Conservation (phyloP, 2,329 filamentous ascomycete species). For the Fusarium tricinctum region DNA sequence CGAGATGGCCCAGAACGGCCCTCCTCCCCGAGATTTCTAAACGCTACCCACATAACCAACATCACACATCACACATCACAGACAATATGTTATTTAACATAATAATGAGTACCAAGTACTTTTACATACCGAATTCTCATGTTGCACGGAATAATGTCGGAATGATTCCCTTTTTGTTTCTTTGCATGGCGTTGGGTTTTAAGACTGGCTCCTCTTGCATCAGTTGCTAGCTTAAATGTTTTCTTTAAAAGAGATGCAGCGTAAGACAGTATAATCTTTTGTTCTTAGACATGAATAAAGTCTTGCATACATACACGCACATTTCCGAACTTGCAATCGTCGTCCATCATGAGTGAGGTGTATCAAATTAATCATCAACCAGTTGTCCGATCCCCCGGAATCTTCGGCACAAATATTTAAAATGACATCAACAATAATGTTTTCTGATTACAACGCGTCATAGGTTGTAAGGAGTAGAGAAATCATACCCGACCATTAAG, state of each 20-base stretch:
- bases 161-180: constrained; percentile 39
- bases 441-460: constrained; percentile 15
- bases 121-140: neutral
- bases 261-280: neutral
- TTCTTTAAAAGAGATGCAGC: neutral
- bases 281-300: neutral
- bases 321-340: neutral
- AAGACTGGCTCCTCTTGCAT: neutral
- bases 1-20: constrained; percentile 37
- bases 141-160: constrained; percentile 29
- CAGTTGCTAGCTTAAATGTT: neutral
- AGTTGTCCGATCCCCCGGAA: neutral
- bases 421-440: constrained; percentile 9
- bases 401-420: neutral
- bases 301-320: neutral
- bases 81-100: too few relatives aligned
- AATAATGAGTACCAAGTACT: too few relatives aligned
- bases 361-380: neutral
- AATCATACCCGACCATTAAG: neutral
- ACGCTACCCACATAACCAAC: neutral
- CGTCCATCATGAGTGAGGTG: neutral
- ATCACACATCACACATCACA: too few relatives aligned
- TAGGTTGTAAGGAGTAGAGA: neutral
- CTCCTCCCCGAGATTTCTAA: constrained; percentile 33
- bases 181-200: constrained; percentile 38